Conservation (phyloP, 805 yeast genomes). For the Kockiozyma suomiensis region DNA sequence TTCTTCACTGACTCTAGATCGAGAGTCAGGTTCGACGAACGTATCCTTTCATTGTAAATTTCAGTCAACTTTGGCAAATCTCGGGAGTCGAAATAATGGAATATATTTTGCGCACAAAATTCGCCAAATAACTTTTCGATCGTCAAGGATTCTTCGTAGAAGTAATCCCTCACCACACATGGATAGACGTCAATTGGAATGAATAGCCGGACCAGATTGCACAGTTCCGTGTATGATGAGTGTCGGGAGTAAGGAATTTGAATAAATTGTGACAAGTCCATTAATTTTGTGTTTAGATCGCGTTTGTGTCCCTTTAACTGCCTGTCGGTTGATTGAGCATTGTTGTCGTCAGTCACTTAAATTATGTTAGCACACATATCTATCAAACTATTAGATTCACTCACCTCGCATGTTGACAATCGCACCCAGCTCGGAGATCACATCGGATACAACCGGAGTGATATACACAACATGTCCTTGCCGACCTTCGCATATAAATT, state of each 20-base stretch:
- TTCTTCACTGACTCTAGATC: neutral
- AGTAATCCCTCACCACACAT: slow-evolving; percentile 42
- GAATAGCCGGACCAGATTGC: slow-evolving; percentile 44
- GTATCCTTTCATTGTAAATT: too few species aligned
- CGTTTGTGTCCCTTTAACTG: too few species aligned
- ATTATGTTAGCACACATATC: too few species aligned
- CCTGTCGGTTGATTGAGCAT: too few species aligned
- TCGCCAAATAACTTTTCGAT: slow-evolving; percentile 50
- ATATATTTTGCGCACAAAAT: slow-evolving; percentile 37
- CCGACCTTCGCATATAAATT: slow-evolving; percentile 32
- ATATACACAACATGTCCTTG: neutral
- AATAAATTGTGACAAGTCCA: slow-evolving; percentile 43
- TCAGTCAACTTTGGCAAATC: slow-evolving; percentile 6
- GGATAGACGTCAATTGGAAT: slow-evolving; percentile 51
- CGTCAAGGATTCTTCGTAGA: slow-evolving; percentile 48
- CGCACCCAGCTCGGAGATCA: slow-evolving; percentile 13
- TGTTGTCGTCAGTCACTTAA: too few species aligned
- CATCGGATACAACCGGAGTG: slow-evolving; percentile 38
- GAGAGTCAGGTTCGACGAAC: neutral
- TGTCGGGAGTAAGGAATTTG: slow-evolving; percentile 51
- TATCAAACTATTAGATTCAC: too few species aligned
- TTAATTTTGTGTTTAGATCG: too few species aligned
- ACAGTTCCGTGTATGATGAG: slow-evolving; percentile 50
- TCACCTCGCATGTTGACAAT: neutral
- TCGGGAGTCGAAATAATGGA: slow-evolving; percentile 33